Evolutionary conservation across 2,329 filamentous ascomycete genomes (phyloP).

Genomic region (Colletotrichum sansevieriae): DNA sequence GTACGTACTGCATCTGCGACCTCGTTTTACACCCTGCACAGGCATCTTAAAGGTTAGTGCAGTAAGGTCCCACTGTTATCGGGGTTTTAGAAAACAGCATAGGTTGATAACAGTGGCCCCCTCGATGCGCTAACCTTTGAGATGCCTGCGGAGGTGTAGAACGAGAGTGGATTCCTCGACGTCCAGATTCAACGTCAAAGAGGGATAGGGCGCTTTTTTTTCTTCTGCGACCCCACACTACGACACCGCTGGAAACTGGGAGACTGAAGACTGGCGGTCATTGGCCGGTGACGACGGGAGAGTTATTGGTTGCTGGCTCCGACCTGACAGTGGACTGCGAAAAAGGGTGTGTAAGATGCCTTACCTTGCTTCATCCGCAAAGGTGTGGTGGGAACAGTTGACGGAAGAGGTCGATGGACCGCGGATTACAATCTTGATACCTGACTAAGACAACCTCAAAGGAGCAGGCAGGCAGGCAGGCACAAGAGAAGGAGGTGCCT

Average conservation of each 20-base stretch:
- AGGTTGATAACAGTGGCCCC: no score
- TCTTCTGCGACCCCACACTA: slow-evolving; percentile 1
- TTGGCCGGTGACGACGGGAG: background rate
- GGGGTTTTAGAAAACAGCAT: no score
- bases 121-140: no score
- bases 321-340: background rate
- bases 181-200: slow-evolving; percentile 30
- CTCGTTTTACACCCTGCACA: no score
- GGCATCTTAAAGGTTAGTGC: no score
- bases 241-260: slow-evolving; percentile 26
- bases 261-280: slow-evolving; percentile 4
- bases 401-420: background rate
- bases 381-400: background rate
- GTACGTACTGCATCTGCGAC: slow-evolving; percentile 17
- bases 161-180: slow-evolving; percentile 11
- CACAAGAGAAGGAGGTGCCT: no score
- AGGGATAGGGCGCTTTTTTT: slow-evolving; percentile 1
- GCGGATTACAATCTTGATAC: background rate
- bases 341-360: background rate
- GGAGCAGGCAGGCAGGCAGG: no score
- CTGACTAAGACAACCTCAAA: no score
- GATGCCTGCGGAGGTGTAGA: slow-evolving; percentile 6
- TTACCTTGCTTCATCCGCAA: no score
- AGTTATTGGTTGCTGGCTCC: slow-evolving; percentile 5
- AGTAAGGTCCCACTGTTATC: no score